Evolutionary conservation across 164 flowering plant genomes (phyloP), one percentile per base, ranked within the genome.

Genomic region (Cinnamomum micranthum): DNA sequence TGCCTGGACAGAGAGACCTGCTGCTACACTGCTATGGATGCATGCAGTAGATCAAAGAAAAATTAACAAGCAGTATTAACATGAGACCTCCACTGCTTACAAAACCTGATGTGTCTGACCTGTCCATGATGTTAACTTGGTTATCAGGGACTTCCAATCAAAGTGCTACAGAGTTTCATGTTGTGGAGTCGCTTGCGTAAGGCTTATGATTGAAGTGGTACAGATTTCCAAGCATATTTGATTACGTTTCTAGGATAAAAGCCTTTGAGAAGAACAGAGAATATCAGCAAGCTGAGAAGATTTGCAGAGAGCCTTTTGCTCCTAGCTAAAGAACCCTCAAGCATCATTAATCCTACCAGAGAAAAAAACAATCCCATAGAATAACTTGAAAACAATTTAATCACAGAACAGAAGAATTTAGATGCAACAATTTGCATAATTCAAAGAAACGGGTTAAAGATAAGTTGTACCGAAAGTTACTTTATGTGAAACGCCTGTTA

Each of bases 201-300:
- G 33, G 51, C 65, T 75, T 70, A 74, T 55, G 35, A 68, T n/a
- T 23, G 50, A 70, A 68, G 72, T 71, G 35, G 74, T 65, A 25
- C 69, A 62, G 75, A 72, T 27, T 33, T 75, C 64, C 63, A 10
- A 25, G 20, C 62, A 73, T 88, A 88, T 90, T 90, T 88, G 24
- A 91, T 71, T 3, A 88, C 91, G 75, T 91, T 86, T 74, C 90
- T 81, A 23, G 91, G 88, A 80, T 87, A 89, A 70, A 88, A 89
- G 50, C 89, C 91, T 74, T 79, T 86, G 2, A 85, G 79, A 64
- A 83, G 82, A 74, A 68, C 79, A 35, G 59, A 74, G n/a, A 78
- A 78, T 67, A 70, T 74, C 17, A 75, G 77, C 19, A 68, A 28
- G 55, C 79, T 75, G 66, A 83, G 73, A 79, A 52, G 72, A 76